Conservation (phyloP, 75 land plant species). For the Cunninghamia lanceolata region DNA sequence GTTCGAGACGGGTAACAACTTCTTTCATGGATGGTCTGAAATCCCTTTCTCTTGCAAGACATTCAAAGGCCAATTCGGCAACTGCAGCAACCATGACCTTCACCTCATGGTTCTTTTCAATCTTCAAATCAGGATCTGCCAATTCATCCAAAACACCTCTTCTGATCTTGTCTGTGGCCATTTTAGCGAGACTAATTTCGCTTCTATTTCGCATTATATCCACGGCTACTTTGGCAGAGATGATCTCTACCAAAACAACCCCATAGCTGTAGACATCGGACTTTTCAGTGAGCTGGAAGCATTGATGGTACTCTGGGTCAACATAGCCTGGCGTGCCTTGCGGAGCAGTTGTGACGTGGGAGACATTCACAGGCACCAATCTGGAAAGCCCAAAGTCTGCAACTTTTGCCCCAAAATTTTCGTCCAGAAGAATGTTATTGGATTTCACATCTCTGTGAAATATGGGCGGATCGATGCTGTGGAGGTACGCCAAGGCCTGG, state of each 20-base stretch:
- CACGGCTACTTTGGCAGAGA: not conserved
- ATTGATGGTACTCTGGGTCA: conserved; percentile 40
- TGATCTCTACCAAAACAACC: conserved; percentile 11
- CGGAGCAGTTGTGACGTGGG: conserved; percentile 37
- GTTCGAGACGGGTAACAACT: conserved; percentile 11
- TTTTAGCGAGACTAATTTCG: conserved; percentile 27
- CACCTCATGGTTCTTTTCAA: not conserved
- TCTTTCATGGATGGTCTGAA: conserved; percentile 36
- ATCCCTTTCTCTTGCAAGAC: conserved; percentile 30
- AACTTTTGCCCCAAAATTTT: conserved; percentile 28
- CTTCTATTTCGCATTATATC: conserved; percentile 7
- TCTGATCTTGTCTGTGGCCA: conserved; percentile 26
- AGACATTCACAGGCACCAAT: conserved; percentile 12
- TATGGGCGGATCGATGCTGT: conserved; percentile 24
- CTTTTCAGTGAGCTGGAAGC: conserved; percentile 38
- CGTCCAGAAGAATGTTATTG: conserved; percentile 29
- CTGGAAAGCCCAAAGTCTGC: conserved; percentile 48
- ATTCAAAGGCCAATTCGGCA: conserved; percentile 35
- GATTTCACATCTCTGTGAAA: conserved; percentile 40
- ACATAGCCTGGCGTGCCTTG: conserved; percentile 43
- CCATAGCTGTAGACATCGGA: conserved; percentile 51
- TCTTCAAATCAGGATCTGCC: conserved; percentile 28
- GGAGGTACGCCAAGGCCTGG: conserved; percentile 33
- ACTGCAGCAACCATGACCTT: conserved; percentile 23
- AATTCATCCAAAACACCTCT: conserved; percentile 23